Percentiles rank a stretch among this genome's conserved stretches.
phyloP scores from a whole-genome alignment of 352 stramenopile species.

The Phytopythium montanum region DNA sequence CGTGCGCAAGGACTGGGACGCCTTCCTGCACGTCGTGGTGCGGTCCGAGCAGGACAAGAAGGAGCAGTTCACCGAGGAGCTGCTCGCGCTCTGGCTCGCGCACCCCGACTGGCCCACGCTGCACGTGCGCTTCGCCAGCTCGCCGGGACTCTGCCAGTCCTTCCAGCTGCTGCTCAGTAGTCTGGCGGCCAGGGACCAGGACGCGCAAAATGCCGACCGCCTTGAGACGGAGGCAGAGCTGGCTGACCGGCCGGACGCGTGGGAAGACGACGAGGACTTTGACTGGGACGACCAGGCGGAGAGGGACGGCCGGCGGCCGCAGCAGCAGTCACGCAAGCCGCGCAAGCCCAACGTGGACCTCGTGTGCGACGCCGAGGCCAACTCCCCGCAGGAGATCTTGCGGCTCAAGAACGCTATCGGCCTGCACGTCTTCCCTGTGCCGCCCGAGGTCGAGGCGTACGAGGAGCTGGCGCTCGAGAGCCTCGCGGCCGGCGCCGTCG shows the following conservation, averaged over 20 bases:
- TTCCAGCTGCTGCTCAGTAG: conserved; percentile 47
- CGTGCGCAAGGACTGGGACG: conserved; percentile 66
- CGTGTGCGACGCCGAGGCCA: conserved; percentile 38
- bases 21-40: conserved; percentile 68
- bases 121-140: conserved; percentile 51
- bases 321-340: conserved; percentile 14
- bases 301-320: not conserved
- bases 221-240: no score
- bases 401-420: conserved; percentile 60
- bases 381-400: conserved; percentile 36
- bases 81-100: conserved; percentile 49
- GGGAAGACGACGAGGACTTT: conserved; percentile 14
- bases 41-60: conserved; percentile 43
- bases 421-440: conserved; percentile 63
- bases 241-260: conserved; percentile 13
- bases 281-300: not conserved
- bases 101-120: conserved; percentile 64
- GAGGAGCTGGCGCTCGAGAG: conserved; percentile 58
- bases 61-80: conserved; percentile 61
- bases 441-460: conserved; percentile 45
- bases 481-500: conserved; percentile 45
- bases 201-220: no score
- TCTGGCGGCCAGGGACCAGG: conserved; percentile 25
- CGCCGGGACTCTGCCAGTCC: conserved; percentile 41
- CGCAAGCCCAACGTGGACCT: conserved; percentile 53